Evolutionary conservation across 106 monocot species (phyloP).

Genomic region (Apostasia shenzhenica): DNA sequence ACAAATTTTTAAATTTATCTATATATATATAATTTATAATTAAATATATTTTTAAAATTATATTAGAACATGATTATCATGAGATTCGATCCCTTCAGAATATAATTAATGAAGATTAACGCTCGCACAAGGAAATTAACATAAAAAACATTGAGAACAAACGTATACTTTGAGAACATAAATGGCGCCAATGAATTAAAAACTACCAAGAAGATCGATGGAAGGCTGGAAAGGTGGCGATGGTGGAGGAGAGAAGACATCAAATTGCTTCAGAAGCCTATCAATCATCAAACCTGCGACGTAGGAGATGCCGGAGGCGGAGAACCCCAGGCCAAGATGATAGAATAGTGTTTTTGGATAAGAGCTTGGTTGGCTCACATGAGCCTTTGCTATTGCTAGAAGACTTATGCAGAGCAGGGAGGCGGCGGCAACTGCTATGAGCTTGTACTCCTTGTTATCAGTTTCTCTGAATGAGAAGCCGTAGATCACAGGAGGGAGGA

Average conservation of each 20-base stretch:
- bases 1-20: too few relatives aligned
- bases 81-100: too few relatives aligned
- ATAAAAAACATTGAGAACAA: too few relatives aligned
- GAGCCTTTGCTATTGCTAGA: constrained; percentile 63
- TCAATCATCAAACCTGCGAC: constrained; percentile 29
- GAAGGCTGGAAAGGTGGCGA: background rate
- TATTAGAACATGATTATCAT: too few relatives aligned
- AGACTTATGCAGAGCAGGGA: constrained; percentile 46
- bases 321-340: constrained; percentile 18
- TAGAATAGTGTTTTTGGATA: constrained; percentile 38
- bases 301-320: constrained; percentile 43
- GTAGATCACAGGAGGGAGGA: constrained; percentile 64
- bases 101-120: too few relatives aligned
- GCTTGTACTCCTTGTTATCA: constrained; percentile 45
- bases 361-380: constrained; percentile 20
- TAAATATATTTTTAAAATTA: too few relatives aligned
- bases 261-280: constrained; percentile 27
- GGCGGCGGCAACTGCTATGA: constrained; percentile 45
- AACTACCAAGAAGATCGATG: background rate
- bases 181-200: too few relatives aligned
- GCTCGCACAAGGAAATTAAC: too few relatives aligned
- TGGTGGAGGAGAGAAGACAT: constrained; percentile 6
- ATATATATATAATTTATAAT: too few relatives aligned
- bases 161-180: too few relatives aligned
- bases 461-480: constrained; percentile 48